Base-by-base conservation (phyloP, 129 eudicot species). In the Apium graveolens region DNA sequence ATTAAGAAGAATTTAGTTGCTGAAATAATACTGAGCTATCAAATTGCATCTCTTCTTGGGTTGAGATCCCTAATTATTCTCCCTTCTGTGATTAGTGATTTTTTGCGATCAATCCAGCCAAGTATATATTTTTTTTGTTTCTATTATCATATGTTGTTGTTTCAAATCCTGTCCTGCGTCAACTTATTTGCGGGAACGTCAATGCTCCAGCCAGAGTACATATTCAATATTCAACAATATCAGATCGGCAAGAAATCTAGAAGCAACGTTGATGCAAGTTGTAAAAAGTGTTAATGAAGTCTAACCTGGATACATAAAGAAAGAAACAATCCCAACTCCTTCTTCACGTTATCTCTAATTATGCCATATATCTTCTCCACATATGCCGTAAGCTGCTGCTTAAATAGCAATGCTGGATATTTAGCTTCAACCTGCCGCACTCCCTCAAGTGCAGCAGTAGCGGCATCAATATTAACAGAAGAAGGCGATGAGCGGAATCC, bases 351-450 rank as follows among this genome's bases (percentile, higher is more conserved):
- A 86, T 94, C 98, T 32, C 98, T 89, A 24, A 94, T 90, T 80
- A 94, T 94, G 34, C 98, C 97, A 81, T 94, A 93, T 27, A 93
- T 93, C 83, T 91, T 93, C 87, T 93, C 95, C 57, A 93, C 90
- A 53, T 89, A 89, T 9, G 95, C 95, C 37, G 91, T 91, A 32
- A 93, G 90, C 82, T 91, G 98, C 86, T 93, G 92, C 88, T 91
- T 91, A 85, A 93, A 93, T 72, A 93, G 89, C 65, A 93, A 84
- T 78, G 98, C 97, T 44, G 98, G 98, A 77, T 87, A 86, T 83
- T 93, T 93, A 51, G 94, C 95, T 85, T 93, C 92, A 76, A 91
- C 97, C 84, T 89, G 90, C 20, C 83, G 86, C 29, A 91, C 92
- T 76, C 87, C 82, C 45, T 89, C 98, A 73, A 87, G 91, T 63